Evolutionary conservation across 768 basidiomycete genomes (phyloP), one percentile per base, ranked within the genome.

Genomic region (Phylloporus sp.): DNA sequence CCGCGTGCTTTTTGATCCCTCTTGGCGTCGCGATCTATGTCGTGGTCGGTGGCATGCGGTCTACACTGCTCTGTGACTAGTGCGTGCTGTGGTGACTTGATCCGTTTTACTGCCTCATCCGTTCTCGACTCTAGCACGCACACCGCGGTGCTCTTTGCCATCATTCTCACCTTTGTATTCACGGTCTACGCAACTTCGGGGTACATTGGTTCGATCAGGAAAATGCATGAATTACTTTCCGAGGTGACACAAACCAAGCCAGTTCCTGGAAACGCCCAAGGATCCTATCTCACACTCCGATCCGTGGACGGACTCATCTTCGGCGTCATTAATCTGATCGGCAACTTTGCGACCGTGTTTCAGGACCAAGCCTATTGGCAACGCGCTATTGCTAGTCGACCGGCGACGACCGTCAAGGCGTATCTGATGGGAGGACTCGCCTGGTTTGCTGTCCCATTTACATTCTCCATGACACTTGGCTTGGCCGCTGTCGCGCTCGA

Each of bases 401-500:
- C 91, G 0, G 84, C 81, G 2, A 84, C 79, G n/a, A 88, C 87
- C 12, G 92, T 95, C 52, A 94, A 93, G 68, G 94, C 89, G 0
- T 97, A 92, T 71, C 73, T 95, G 4, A 76, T 93, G 8, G 95
- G 94, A 39, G 94, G 93, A 4, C 65, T 94, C 8, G 87, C 91
- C 2, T 97, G 95, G 94, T 92, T 95, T 62, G 82, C 88, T 1
- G 91, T 94, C 53, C 91, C 91, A 0, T 91, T 94, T 66, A 79
- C 80, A 7, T 82, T 97, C 59, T 86, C 94, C 1, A 94, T 90
- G 0, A 89, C 88, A 2, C 80, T 97, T 35, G 95, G 95, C 9
- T 77, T 97, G 2, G 80, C 91, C 13, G 93, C 91, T 5, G 88
- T 92, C 6, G 95, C 94, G 0, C 78, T 97, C 15, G 75, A 71